Evolutionary conservation across 2,329 filamentous ascomycete species (phyloP).

Genomic region (Neopestalotiopsis rosae): DNA sequence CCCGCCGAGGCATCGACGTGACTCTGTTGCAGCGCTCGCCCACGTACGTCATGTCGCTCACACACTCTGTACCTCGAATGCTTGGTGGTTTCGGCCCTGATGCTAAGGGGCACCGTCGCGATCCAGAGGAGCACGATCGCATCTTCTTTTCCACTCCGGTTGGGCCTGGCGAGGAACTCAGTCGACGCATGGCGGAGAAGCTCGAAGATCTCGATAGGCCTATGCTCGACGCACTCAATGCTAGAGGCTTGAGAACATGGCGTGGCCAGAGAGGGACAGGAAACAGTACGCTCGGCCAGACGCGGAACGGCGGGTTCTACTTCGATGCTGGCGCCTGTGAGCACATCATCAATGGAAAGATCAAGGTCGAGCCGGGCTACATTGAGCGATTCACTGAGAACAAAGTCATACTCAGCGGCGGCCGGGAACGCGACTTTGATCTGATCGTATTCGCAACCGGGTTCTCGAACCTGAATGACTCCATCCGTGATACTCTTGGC

Average conservation of each 20-base stretch:
- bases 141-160: conserved; percentile 61
- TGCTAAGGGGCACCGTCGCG: conserved; percentile 30
- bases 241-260: conserved; percentile 64
- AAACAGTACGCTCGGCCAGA: conserved; percentile 63
- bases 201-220: conserved; percentile 42
- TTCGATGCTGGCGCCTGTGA: conserved; percentile 60
- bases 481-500: conserved; percentile 65
- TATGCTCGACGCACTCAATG: conserved; percentile 53
- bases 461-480: conserved; percentile 70
- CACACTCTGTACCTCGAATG: conserved; percentile 25
- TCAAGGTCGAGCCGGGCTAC: conserved; percentile 53
- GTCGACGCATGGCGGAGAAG: conserved; percentile 49
- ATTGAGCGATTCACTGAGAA: conserved; percentile 37
- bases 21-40: conserved; percentile 65
- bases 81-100: conserved; percentile 49
- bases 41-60: conserved; percentile 59
- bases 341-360: conserved; percentile 60
- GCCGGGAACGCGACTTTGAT: conserved; percentile 56
- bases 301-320: conserved; percentile 66
- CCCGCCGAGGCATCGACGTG: conserved; percentile 62
- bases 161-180: conserved; percentile 64
- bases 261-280: conserved; percentile 59
- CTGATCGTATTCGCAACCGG: conserved; percentile 62
- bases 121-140: conserved; percentile 71
- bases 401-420: conserved; percentile 50